These are phyloP conservation scores for Aciculoconidium aculeatum DNA, from an alignment of 805 yeast species.

Conservation along the genomic window DNA sequence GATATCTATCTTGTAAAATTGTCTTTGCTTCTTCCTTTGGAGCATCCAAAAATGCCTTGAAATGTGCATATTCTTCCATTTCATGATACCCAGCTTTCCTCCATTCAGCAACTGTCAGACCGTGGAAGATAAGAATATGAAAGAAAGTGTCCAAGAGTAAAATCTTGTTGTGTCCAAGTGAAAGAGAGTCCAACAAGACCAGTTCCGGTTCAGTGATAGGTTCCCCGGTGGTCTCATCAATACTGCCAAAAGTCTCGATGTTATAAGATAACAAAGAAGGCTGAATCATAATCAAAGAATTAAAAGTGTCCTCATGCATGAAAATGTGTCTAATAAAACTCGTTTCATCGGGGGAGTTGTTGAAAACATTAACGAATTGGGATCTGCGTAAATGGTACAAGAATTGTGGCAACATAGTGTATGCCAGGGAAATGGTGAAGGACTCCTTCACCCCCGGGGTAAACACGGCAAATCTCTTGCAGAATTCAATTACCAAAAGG, in stretches of 20 bases:
- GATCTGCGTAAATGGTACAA: constrained; percentile 64
- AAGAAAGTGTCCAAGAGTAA: constrained; percentile 62
- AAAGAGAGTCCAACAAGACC: constrained; percentile 57
- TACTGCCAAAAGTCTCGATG: constrained; percentile 35
- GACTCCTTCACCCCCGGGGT: constrained; percentile 41
- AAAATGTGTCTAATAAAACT: constrained; percentile 58
- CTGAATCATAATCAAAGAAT: constrained; percentile 62
- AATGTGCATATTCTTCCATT: constrained; percentile 51
- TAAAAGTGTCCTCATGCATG: constrained; percentile 54
- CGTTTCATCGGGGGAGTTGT: constrained; percentile 70
- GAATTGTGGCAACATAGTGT: constrained; percentile 59
- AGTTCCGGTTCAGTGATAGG: constrained; percentile 47
- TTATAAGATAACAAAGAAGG: constrained; percentile 60
- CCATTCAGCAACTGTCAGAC: constrained; percentile 64
- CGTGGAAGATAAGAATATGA: constrained; percentile 63
- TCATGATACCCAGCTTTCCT: constrained; percentile 59
- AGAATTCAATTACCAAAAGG: constrained; percentile 40
- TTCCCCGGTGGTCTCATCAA: constrained; percentile 25
- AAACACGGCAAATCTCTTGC: constrained; percentile 44
- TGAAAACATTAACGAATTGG: constrained; percentile 58
- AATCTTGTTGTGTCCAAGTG: constrained; percentile 52
- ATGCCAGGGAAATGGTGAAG: constrained; percentile 43
- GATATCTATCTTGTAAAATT: constrained; percentile 59
- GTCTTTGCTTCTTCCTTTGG: constrained; percentile 65
- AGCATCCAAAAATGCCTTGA: constrained; percentile 52